Evolutionary conservation across 2,329 filamentous ascomycete species (phyloP), one percentile per base, ranked within the genome.

Genomic region (Paecilomyces niveus): DNA sequence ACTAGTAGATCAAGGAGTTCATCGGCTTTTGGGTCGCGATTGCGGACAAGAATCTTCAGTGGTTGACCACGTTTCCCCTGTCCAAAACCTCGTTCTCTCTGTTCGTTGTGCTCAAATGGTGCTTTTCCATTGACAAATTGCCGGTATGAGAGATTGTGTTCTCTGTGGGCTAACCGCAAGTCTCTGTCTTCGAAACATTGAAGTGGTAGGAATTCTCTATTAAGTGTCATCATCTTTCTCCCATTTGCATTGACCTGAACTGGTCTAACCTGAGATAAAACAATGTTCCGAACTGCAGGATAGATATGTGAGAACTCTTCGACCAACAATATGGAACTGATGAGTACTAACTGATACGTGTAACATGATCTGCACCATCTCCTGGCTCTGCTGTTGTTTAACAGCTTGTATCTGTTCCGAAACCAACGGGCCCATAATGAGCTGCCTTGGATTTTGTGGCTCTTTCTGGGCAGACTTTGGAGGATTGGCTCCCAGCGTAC

Each of bases 1-100:
- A 81, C 80, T 60, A 83, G 70, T 66, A 78, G 75, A 61, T 80
- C 72, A 3, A 82, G 69, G 22, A 82, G 71, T 57, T 62, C 65
- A 62, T 82, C 75, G 1, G 73, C 76, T 45, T 73, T 71, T 54
- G 67, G 64, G 63, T 78, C 73, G 9, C 71, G 68, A 9, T 73
- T 72, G 26, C 73, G 72, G 51, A 72, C 63, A 2, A 81, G 68
- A 22, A 79, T 67, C 55, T 73, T 73, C 57, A 80, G 66, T 9
- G 70, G 72, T 54, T 73, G 68, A 26, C 67, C 62, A 56, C 67
- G 61, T 53, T 65, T 68, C 15, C 65, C 63, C 39, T 58, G 62
- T 24, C 63, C 66, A 45, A 65, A 67, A 2, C 61, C 32, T 18
- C 51, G n/a, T n/a, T 62, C 59, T 21, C 55, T 32, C 9, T 39